These are phyloP conservation scores for Candida easanensis DNA, from an alignment of 805 yeast species.

Conservation along the genomic window DNA sequence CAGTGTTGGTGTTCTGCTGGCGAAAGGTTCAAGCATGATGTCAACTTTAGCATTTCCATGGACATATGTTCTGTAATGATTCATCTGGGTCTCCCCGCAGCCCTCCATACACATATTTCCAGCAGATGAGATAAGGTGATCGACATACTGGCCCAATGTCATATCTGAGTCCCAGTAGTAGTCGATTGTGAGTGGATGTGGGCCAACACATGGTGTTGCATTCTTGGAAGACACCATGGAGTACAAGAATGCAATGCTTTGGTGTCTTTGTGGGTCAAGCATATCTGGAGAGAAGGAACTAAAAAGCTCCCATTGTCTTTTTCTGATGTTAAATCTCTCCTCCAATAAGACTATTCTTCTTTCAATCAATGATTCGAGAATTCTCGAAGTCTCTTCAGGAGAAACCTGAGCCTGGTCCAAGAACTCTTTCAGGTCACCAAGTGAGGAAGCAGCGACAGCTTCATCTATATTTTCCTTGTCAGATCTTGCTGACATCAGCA, in stretches of 20 bases:
- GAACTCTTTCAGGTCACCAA: constrained; percentile 17
- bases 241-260: constrained; percentile 71
- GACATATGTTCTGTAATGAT: constrained; percentile 83
- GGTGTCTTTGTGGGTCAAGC: constrained; percentile 71
- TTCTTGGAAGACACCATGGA: constrained; percentile 81
- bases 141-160: constrained; percentile 85
- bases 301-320: constrained; percentile 68
- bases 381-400: constrained; percentile 29
- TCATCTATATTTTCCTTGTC: constrained; percentile 22
- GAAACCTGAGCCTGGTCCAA: constrained; percentile 6
- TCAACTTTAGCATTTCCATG: constrained; percentile 85
- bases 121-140: constrained; percentile 70
- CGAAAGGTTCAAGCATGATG: constrained; percentile 62
- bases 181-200: constrained; percentile 78
- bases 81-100: constrained; percentile 66
- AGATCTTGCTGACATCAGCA: constrained; percentile 28
- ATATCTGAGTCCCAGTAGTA: constrained; percentile 90
- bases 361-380: constrained; percentile 31
- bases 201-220: constrained; percentile 92
- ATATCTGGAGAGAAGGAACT: constrained; percentile 50
- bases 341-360: constrained; percentile 31
- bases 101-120: constrained; percentile 71
- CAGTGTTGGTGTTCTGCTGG: constrained; percentile 53
- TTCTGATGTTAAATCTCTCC: constrained; percentile 30
- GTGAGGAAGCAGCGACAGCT: constrained; percentile 8